Percentiles rank a stretch among this genome's conserved stretches.
Evolutionary conservation across 805 yeast species (phyloP).

Genomic region (Pichia pseudocactophila): DNA sequence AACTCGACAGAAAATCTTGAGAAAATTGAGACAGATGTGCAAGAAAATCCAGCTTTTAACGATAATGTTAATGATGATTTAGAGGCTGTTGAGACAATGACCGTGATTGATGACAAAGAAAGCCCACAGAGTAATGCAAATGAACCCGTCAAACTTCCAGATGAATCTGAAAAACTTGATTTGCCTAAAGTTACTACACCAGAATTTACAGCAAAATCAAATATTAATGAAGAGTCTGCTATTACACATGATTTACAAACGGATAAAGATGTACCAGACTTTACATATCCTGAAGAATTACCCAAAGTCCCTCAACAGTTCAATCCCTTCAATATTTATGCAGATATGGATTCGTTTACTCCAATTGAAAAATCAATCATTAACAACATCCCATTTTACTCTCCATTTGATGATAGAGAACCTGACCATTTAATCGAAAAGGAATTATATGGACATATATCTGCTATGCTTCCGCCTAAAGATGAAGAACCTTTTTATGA

Average conservation of each 20-base stretch:
- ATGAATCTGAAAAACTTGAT: too few relatives aligned
- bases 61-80: background rate
- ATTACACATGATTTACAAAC: background rate
- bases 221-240: too few relatives aligned
- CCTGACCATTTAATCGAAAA: slow-evolving; percentile 23
- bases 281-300: slow-evolving; percentile 23
- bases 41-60: too few relatives aligned
- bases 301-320: slow-evolving; percentile 2
- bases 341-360: slow-evolving; percentile 34
- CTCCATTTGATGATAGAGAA: slow-evolving; percentile 36
- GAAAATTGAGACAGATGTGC: too few relatives aligned
- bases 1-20: too few relatives aligned
- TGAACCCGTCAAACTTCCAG: background rate
- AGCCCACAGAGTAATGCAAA: background rate
- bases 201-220: too few relatives aligned
- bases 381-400: slow-evolving; percentile 38
- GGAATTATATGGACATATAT: slow-evolving; percentile 41
- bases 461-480: slow-evolving; percentile 54
- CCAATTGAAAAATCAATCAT: slow-evolving; percentile 40
- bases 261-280: slow-evolving; percentile 21
- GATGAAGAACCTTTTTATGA: slow-evolving; percentile 57
- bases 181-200: too few relatives aligned
- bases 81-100: background rate
- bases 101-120: slow-evolving; percentile 9
- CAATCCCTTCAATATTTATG: slow-evolving; percentile 39